Percentiles rank a stretch among this genome's conserved stretches.
Evolutionary conservation across 106 monocot species (phyloP).

Genomic region (Hemerocallis citrina): DNA sequence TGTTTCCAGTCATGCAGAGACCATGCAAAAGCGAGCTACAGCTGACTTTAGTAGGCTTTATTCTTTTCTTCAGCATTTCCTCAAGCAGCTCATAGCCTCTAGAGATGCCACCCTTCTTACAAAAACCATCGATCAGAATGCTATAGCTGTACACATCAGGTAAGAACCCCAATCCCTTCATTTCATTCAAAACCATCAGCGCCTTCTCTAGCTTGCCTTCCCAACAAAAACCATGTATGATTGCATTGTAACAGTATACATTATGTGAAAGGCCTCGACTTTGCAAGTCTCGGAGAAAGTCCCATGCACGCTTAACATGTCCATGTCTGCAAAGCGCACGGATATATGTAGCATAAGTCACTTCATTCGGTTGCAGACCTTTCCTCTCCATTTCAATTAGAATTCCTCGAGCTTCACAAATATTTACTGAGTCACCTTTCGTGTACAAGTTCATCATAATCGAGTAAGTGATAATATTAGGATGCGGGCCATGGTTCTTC

Average conservation of each 20-base stretch:
- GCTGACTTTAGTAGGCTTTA: not conserved
- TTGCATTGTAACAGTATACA: not conserved
- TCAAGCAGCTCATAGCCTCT: not conserved
- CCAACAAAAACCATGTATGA: not conserved
- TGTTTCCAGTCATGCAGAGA: not conserved
- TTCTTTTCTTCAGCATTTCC: not conserved
- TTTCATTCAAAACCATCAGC: not conserved
- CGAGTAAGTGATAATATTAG: not conserved
- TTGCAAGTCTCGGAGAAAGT: not conserved
- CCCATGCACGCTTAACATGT: not conserved
- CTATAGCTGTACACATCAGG: constrained; percentile 3
- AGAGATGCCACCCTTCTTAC: not conserved
- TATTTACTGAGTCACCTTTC: not conserved
- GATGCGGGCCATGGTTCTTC: not conserved
- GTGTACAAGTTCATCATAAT: not conserved
- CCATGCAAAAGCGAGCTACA: constrained; percentile 1
- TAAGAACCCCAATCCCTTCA: not conserved
- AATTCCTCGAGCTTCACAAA: not conserved
- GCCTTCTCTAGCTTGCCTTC: not conserved
- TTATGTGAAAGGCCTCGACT: not conserved
- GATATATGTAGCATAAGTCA: constrained; percentile 1
- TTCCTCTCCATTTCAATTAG: not conserved
- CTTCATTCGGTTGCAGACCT: not conserved
- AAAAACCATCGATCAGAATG: not conserved
- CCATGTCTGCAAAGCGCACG: not conserved